phyloP scores from a whole-genome alignment of 2,329 filamentous ascomycete genomes.

The Hypoxylon sp. region DNA sequence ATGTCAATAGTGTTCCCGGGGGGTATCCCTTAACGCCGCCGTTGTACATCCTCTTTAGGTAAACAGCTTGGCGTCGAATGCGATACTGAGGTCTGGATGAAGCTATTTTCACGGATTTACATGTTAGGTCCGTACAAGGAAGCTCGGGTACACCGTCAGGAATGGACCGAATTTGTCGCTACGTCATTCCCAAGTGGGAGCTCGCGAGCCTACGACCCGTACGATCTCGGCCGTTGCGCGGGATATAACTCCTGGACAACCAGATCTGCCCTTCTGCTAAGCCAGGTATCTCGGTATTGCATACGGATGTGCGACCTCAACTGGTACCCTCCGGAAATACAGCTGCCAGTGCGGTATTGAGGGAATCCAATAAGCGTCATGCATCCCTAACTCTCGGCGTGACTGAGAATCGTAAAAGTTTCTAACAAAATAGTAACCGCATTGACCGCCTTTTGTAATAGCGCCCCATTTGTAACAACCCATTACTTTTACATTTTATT shows the following conservation, averaged over 20 bases:
- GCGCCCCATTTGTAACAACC: too few relatives aligned
- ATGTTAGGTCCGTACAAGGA: constrained; percentile 13
- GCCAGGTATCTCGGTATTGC: not conserved
- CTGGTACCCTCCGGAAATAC: not conserved
- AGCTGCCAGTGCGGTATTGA: not conserved
- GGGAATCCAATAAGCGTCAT: not conserved
- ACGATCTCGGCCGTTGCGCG: not conserved
- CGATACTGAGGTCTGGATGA: constrained; percentile 5
- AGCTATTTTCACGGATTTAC: constrained; percentile 1
- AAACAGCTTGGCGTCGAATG: not conserved
- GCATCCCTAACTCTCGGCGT: not conserved
- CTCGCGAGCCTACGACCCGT: not conserved
- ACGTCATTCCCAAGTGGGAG: constrained; percentile 6
- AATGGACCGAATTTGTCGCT: constrained; percentile 17
- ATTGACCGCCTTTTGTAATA: too few relatives aligned
- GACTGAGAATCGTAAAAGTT: not conserved
- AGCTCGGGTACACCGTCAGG: constrained; percentile 22
- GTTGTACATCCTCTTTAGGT: not conserved
- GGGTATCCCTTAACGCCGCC: constrained; percentile 5
- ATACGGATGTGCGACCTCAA: not conserved
- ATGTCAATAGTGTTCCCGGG: not conserved
- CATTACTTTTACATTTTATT: too few relatives aligned
- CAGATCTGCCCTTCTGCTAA: not conserved
- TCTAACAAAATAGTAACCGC: not conserved
- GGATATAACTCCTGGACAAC: constrained; percentile 1